Evolutionary conservation across 495 filamentous ascomycete genomes (phyloP), one percentile per base, ranked within the genome.

Genomic region (Hyaloscypha bicolor): DNA sequence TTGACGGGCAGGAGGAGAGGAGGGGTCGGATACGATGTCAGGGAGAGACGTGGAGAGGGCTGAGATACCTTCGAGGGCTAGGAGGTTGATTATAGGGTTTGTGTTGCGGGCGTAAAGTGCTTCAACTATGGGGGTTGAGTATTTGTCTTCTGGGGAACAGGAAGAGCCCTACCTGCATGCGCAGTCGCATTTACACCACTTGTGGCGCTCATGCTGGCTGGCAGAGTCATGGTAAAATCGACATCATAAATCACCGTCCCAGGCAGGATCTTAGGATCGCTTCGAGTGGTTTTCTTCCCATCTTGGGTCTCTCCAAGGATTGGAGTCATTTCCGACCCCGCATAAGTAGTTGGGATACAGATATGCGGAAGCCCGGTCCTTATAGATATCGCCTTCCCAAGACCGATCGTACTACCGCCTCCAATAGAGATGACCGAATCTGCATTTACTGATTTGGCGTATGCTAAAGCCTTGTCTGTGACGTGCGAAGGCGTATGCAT

Each of bases 181-280:
- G 88, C 88, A 78, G 90, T 90, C 0, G 88, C 88, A 74, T 91
- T 91, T 30, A 91, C 82, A 65, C 88, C 88, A 62, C 86, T 88
- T 2, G 86, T 89, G 37, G 85, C 83, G 63, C 82, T 88, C 79
- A 90, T 82, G 0, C 75, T 76, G 1, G 77, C 74, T 0, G 88
- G 87, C n/a, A 90, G 77, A 2, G 85, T 87, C 83, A 90, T 85
- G 0, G 87, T 90, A 58, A 90, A 75, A 66, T 89, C 84, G 5
- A 90, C 87, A 79, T 91, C 88, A 74, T 90, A 91, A 35, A 91
- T 88, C 14, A 90, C 87, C 9, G 87, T 85, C 12, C 82, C 83
- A 0, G 88, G 88, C 56, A 90, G 74, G 67, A 91, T 91, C 73
- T 85, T 87, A 0, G 85, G 85, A 72, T 89, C 87, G 9, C 80